These are phyloP conservation scores for Triangularia verruculosa DNA, from an alignment of 2,329 filamentous ascomycete species.

Conservation along the genomic window DNA sequence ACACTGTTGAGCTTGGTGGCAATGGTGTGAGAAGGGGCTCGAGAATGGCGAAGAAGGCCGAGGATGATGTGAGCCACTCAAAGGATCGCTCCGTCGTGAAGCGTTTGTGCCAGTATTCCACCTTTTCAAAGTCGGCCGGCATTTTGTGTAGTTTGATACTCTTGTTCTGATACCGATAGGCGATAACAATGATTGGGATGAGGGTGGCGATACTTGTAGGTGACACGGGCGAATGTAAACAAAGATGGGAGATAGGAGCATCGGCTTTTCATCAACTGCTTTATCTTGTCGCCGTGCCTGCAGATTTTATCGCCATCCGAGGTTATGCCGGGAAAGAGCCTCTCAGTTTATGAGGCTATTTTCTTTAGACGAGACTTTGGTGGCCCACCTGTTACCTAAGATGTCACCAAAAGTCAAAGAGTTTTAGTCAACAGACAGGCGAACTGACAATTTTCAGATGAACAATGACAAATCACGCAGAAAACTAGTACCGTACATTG, in stretches of 20 bases:
- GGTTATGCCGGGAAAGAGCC: not conserved
- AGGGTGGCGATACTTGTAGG: too few species aligned
- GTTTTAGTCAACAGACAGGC: not conserved
- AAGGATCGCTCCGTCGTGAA: constrained; percentile 45
- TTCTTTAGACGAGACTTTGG: not conserved
- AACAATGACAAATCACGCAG: not conserved
- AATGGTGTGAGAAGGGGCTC: constrained; percentile 37
- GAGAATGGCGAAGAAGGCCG: constrained; percentile 40
- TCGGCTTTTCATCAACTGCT: not conserved
- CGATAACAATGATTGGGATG: not conserved
- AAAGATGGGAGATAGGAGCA: not conserved
- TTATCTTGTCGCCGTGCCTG: not conserved
- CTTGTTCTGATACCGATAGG: not conserved
- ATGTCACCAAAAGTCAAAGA: not conserved
- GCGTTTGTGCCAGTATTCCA: constrained; percentile 48
- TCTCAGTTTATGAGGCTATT: not conserved
- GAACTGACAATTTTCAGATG: not conserved
- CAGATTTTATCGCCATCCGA: not conserved
- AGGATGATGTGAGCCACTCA: constrained; percentile 47
- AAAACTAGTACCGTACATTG: not conserved
- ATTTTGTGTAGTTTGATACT: not conserved
- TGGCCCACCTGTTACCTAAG: not conserved
- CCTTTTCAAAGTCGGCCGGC: constrained; percentile 40
- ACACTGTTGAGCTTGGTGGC: constrained; percentile 33
- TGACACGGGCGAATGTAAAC: not conserved